A percentile compares a stretch with the other conserved stretches of the same genome.
Conservation (phyloP, 805 yeast genomes). For the Vanderwaltozyma polyspora region DNA sequence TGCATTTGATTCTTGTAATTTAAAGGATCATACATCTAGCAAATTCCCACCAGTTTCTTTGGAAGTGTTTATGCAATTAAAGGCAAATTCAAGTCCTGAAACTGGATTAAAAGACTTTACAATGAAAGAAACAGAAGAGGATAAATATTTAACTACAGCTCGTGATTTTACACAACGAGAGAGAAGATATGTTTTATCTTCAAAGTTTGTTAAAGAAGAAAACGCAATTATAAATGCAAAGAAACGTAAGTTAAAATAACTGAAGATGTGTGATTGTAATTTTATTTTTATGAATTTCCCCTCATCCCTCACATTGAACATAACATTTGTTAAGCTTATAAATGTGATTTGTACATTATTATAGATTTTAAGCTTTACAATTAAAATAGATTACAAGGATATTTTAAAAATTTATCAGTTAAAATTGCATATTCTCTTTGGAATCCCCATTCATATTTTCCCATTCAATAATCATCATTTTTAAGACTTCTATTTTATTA, state of each 20-base stretch:
- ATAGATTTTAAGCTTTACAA: too few species aligned
- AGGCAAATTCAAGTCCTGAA: constrained; percentile 35
- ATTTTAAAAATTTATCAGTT: not conserved
- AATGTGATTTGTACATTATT: too few species aligned
- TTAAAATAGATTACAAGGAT: not conserved
- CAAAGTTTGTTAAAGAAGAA: constrained; percentile 13
- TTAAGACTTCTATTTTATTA: too few species aligned
- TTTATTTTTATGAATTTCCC: too few species aligned
- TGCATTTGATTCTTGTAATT: constrained; percentile 39
- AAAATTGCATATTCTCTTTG: too few species aligned
- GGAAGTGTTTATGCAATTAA: constrained; percentile 31
- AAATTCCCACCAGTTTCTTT: constrained; percentile 14
- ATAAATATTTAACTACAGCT: constrained; percentile 33
- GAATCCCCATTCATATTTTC: too few species aligned
- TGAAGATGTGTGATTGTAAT: too few species aligned
- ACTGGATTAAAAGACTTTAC: constrained; percentile 20
- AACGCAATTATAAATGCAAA: not conserved
- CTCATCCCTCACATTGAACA: not conserved
- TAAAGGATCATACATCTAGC: constrained; percentile 32
- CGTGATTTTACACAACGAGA: constrained; percentile 32
- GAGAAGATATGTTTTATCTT: constrained; percentile 39
- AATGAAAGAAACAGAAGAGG: constrained; percentile 29
- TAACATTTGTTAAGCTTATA: too few species aligned
- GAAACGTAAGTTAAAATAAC: not conserved
- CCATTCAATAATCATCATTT: too few species aligned